A percentile compares a stretch with the other conserved stretches of the same genome.
Conservation (phyloP, 2,329 filamentous ascomycete genomes). For the Davidsoniella virescens region DNA sequence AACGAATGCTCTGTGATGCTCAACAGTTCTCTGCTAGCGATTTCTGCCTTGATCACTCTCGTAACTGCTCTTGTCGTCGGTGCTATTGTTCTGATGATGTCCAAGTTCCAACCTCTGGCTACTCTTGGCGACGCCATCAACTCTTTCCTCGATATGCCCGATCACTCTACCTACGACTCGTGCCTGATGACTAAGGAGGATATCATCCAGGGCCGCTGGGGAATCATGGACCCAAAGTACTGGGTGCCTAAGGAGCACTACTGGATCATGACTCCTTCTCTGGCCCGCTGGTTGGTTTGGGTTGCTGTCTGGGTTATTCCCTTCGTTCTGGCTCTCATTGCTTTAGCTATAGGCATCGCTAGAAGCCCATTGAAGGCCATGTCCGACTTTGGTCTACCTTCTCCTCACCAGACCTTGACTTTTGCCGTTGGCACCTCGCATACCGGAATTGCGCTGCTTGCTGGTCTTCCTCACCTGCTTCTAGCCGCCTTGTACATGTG, state of each 20-base stretch:
- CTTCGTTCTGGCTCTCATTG: slow-evolving; percentile 23
- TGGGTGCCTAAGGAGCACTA: slow-evolving; percentile 26
- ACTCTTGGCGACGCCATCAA: slow-evolving; percentile 35
- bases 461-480: slow-evolving; percentile 32
- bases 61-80: slow-evolving; percentile 17
- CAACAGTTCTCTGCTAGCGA: slow-evolving; percentile 27
- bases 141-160: slow-evolving; percentile 31
- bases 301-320: slow-evolving; percentile 24
- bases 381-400: slow-evolving; percentile 24
- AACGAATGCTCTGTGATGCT: slow-evolving; percentile 26
- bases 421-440: slow-evolving; percentile 17
- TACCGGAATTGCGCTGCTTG: slow-evolving; percentile 23
- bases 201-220: slow-evolving; percentile 28
- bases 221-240: slow-evolving; percentile 25
- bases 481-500: slow-evolving; percentile 31
- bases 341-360: slow-evolving; percentile 23
- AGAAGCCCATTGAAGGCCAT: slow-evolving; percentile 19
- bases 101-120: slow-evolving; percentile 27
- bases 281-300: slow-evolving; percentile 27
- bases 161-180: slow-evolving; percentile 26
- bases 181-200: slow-evolving; percentile 33
- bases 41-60: slow-evolving; percentile 27
- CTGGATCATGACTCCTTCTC: slow-evolving; percentile 30
- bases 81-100: slow-evolving; percentile 25
- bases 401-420: slow-evolving; percentile 22